Evolutionary conservation across 345 rosid genomes (phyloP).

Genomic region (Geranium rotundifolium): DNA sequence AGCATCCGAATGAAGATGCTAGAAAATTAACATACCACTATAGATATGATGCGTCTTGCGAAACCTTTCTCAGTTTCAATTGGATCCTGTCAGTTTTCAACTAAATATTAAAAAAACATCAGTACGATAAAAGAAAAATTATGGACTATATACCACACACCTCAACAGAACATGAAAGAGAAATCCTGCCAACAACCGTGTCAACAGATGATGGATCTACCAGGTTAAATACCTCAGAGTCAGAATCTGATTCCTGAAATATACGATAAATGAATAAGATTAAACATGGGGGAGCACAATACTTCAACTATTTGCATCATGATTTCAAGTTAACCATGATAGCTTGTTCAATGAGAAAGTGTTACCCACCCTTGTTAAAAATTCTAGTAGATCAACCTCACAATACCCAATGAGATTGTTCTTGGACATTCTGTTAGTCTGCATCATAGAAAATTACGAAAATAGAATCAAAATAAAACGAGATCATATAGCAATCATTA

Average conservation of each 20-base stretch:
- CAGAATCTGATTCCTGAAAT: conserved; percentile 52
- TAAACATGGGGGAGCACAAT: background rate
- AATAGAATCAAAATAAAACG: background rate
- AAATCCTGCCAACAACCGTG: conserved; percentile 50
- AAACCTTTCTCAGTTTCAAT: conserved; percentile 74
- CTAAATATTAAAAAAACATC: background rate
- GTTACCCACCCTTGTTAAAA: conserved; percentile 40
- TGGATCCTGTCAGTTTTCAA: conserved; percentile 48
- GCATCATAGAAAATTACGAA: conserved; percentile 13
- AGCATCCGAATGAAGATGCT: background rate
- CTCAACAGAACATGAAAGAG: conserved; percentile 77
- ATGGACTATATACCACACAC: conserved; percentile 21
- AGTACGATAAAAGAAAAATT: background rate
- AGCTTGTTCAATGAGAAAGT: background rate
- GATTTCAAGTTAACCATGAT: conserved; percentile 2
- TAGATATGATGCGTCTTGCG: conserved; percentile 73
- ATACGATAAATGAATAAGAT: background rate
- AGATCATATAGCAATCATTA: background rate
- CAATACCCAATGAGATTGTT: conserved; percentile 64
- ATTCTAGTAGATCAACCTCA: conserved; percentile 71
- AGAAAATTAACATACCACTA: conserved; percentile 46
- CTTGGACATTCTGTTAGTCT: conserved; percentile 74
- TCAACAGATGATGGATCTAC: conserved; percentile 55
- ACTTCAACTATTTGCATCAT: background rate
- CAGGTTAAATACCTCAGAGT: conserved; percentile 39